These are phyloP conservation scores for Plasmodium gonderi DNA, from an alignment of 169 alveolate genomes.

Conservation along the genomic window DNA sequence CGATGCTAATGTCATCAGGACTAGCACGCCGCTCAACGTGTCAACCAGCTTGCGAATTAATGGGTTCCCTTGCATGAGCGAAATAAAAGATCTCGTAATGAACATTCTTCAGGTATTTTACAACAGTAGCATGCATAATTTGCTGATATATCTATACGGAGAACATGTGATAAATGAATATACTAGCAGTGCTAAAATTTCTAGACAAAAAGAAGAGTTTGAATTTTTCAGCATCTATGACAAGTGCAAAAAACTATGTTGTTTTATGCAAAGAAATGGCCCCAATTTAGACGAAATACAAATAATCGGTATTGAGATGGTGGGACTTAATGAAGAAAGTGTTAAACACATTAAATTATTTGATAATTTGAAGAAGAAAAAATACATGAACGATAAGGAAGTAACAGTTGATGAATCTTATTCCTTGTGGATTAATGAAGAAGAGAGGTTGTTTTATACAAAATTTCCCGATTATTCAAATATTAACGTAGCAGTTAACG, in stretches of 20 bases:
- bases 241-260: constrained; percentile 17
- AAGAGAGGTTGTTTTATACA: constrained; percentile 43
- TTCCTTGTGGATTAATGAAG: constrained; percentile 21
- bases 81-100: neutral
- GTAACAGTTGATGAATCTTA: neutral
- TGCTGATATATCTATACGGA: constrained; percentile 27
- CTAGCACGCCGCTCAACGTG: neutral
- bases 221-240: constrained; percentile 43
- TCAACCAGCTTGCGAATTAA: neutral
- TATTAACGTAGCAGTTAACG: constrained; percentile 22
- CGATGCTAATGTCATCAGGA: neutral
- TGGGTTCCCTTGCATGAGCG: neutral
- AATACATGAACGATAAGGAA: constrained; percentile 26
- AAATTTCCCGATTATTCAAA: constrained; percentile 48
- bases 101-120: constrained; percentile 6
- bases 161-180: constrained; percentile 59
- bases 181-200: neutral
- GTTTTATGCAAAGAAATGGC: neutral
- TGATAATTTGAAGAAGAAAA: constrained; percentile 24
- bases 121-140: neutral
- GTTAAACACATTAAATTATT: constrained; percentile 24
- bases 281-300: constrained; percentile 23
- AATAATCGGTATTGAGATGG: constrained; percentile 24
- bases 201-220: neutral
- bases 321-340: constrained; percentile 45